Evolutionary conservation across 1,284 basidiomycete species (phyloP).

Genomic region (Rhodotorula sp.): DNA sequence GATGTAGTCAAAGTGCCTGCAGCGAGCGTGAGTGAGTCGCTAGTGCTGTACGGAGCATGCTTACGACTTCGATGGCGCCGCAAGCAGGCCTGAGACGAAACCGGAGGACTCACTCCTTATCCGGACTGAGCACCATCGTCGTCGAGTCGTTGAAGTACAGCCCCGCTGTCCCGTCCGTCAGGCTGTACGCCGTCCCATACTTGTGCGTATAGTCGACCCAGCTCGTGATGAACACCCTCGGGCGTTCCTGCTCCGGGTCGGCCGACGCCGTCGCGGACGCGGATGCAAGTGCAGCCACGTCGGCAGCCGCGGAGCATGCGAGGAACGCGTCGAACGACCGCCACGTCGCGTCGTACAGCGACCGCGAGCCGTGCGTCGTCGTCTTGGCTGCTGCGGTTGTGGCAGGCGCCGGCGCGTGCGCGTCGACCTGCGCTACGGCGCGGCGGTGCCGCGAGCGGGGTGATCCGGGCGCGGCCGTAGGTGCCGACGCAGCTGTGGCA

Average conservation of each 20-base stretch:
- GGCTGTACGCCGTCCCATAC: conserved; percentile 96
- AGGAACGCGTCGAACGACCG: conserved; percentile 34
- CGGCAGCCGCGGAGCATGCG: conserved; percentile 1
- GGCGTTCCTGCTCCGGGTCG: conserved; percentile 3
- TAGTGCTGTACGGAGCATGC: background rate
- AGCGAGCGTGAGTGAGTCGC: background rate
- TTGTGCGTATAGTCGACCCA: conserved; percentile 99
- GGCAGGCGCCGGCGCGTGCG: background rate
- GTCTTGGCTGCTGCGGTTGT: background rate
- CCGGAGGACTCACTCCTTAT: conserved; percentile 65
- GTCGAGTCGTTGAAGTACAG: conserved; percentile 97
- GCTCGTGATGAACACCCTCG: conserved; percentile 86
- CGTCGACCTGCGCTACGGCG: background rate
- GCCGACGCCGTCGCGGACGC: conserved; percentile 6
- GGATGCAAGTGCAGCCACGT: background rate
- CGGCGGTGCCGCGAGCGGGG: conserved; percentile 3
- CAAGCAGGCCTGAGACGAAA: conserved; percentile 17
- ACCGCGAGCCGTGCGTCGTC: conserved; percentile 22
- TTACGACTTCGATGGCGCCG: background rate
- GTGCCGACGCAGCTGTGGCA: background rate
- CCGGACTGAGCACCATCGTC: conserved; percentile 76
- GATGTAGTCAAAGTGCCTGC: conserved; percentile 82
- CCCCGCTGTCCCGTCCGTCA: conserved; percentile 91
- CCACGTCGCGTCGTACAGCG: conserved; percentile 40
- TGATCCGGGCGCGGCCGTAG: too few relatives aligned